Conservation (phyloP, 2,329 filamentous ascomycete species). For the Fusarium gaditjirri region DNA sequence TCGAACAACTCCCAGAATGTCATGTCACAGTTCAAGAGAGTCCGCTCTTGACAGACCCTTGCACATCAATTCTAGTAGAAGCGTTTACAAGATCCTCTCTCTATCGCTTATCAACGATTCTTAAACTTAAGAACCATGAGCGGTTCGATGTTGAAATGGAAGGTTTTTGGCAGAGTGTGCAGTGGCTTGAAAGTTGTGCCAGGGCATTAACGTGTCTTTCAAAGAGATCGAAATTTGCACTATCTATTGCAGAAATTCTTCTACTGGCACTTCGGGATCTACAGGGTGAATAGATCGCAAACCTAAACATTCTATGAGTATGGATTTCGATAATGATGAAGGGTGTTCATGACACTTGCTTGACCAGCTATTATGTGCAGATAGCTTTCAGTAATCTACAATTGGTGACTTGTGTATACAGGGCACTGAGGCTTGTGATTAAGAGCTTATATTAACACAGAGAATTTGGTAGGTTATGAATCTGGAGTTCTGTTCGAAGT, state of each 20-base stretch:
- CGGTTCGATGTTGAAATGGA: not conserved
- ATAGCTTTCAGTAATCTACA: too few species aligned
- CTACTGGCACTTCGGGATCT: not conserved
- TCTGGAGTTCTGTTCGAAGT: not conserved
- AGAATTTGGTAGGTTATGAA: too few species aligned
- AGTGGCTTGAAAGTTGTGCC: not conserved
- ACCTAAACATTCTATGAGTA: not conserved
- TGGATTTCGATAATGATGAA: not conserved
- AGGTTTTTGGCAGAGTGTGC: not conserved
- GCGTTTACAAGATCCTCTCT: not conserved
- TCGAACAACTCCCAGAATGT: not conserved
- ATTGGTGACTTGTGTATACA: too few species aligned
- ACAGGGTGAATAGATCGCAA: not conserved
- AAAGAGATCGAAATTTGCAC: not conserved
- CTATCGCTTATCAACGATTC: not conserved
- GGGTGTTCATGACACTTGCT: too few species aligned
- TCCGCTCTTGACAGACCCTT: not conserved
- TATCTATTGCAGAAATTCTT: not conserved
- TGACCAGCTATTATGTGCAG: too few species aligned
- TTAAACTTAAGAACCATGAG: not conserved
- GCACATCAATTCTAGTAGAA: not conserved
- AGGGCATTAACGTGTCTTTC: not conserved
- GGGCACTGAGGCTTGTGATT: too few species aligned
- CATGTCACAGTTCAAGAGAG: not conserved
- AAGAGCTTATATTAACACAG: too few species aligned